Evolutionary conservation across 345 rosid genomes (phyloP), one percentile per base, ranked within the genome.

Genomic region (Hibiscus syriacus): DNA sequence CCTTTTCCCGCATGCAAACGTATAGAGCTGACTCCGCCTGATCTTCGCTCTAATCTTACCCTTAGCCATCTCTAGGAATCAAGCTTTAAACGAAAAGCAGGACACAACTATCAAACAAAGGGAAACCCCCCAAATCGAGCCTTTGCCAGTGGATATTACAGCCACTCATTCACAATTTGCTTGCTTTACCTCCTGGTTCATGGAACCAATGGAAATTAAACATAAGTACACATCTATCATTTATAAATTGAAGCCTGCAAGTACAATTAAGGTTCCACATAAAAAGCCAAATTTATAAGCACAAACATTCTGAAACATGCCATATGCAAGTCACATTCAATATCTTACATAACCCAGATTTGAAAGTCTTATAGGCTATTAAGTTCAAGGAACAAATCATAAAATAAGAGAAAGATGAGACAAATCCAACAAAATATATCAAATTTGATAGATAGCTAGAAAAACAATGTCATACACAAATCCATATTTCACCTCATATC

Each of bases 21-120:
- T 92, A 43, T 95, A 92, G 55, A 95, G 87, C 69, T 76, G 80
- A 73, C 96, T 88, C 74, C 92, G 82, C 25, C 83, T 77, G 69
- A 89, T 78, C 97, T 81, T 92, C 16, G 84, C 84, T 84, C 97
- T 84, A 74, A 84, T 85, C 73, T 90, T 86, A 45, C 98, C 90
- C 63, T 86, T 60, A 64, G 93, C 78, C 99, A 94, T 94, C 77
- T 77, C 74, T 74, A 66, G 32, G 55, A 65, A 32, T 12, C 75
- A 66, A 70, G 39, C 34, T 32, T 58, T 10, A 48, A 3, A 23
- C 13, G 52, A 68, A 58, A 68, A 57, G 55, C n/a, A 20, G 69
- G 76, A 66, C 38, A 74, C 56, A 46, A 65, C 2, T 67, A 17
- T 67, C 74, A 27, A 30, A 64, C 22, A 66, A 75, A 59, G 50